Evolutionary conservation across 2,329 filamentous ascomycete species (phyloP), one percentile per base, ranked within the genome.

Genomic region (Emmonsia crescens): DNA sequence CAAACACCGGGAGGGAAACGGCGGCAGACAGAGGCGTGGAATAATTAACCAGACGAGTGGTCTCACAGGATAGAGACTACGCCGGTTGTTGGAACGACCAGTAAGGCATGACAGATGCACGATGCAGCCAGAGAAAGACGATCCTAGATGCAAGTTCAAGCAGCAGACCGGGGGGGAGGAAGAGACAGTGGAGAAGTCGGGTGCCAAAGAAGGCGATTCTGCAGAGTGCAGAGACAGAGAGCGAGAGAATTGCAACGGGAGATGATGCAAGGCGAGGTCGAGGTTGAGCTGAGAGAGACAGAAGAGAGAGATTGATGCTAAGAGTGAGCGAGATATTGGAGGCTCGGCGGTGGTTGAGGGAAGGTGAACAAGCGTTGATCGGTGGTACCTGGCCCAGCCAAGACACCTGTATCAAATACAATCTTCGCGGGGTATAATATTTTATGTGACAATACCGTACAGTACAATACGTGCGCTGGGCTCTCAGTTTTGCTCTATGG

Each of bases 21-120:
- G 36, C 12, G 19, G 49, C 16, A 42, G 21, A 48, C 31, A 46
- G 44, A 59, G 24, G 48, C 14, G 44, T 42, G 29, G 16, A n/a
- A 27, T 31, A 46, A 57, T 33, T 60, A 63, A 64, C 61, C 61
- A 60, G 63, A 48, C 57, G 49, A 57, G 56, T 31, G 56, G 62
- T 60, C 62, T 62, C 62, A 62, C 60, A 46, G 24, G 31, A 49
- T 27, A 36, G 62, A 64, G 62, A 64, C 62, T 60, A 62, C 60
- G 62, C 62, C 62, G 62, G 62, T 62, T 60, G 52, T 33, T 60
- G 46, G 38, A 57, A 52, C 49, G 57, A 44, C 29, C 31, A n/a
- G 38, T 48, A 48, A 62, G 54, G 60, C 62, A 64, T 64, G 62
- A 55, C 62, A 64, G 51, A 29, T 48, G 44, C 49, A 36, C n/a